Percentiles rank a stretch among this genome's conserved stretches.
phyloP scores from a whole-genome alignment of 2,329 filamentous ascomycete species.

The Microsporum canis region DNA sequence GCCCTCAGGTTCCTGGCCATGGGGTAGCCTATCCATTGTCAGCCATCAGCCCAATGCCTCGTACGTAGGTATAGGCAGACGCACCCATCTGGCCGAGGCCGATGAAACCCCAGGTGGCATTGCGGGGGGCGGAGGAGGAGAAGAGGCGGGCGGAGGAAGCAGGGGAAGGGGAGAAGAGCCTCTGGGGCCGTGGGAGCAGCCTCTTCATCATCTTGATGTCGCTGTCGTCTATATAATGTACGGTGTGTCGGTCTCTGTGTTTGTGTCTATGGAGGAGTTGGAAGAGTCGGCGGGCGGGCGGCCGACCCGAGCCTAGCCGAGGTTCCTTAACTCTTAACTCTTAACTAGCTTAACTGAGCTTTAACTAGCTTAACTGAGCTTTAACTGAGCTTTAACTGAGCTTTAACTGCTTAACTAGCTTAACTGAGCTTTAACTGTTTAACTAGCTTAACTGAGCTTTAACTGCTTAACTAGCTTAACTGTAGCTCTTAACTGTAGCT shows the following conservation, averaged over 20 bases:
- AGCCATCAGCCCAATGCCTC: not conserved
- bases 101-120: constrained; percentile 48
- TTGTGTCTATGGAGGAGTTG: not conserved
- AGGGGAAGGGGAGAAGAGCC: not conserved
- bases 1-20: constrained; percentile 62
- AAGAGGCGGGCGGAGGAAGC: constrained; percentile 26
- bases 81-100: constrained; percentile 51
- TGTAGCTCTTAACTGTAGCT: no score
- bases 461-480: no score
- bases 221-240: not conserved
- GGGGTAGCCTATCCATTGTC: constrained; percentile 47
- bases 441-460: no score
- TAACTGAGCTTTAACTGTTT: no score
- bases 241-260: no score
- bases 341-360: no score
- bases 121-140: constrained; percentile 35
- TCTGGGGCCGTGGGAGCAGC: not conserved
- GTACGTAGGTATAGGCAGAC: constrained; percentile 15
- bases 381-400: no score
- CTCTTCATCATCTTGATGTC: not conserved
- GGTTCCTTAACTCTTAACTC: not conserved
- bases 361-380: no score
- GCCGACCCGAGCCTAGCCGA: constrained; percentile 1
- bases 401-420: no score
- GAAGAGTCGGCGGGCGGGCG: not conserved